Evolutionary conservation across 306 rosid genomes (phyloP).

Genomic region (Begonia loranthoides): DNA sequence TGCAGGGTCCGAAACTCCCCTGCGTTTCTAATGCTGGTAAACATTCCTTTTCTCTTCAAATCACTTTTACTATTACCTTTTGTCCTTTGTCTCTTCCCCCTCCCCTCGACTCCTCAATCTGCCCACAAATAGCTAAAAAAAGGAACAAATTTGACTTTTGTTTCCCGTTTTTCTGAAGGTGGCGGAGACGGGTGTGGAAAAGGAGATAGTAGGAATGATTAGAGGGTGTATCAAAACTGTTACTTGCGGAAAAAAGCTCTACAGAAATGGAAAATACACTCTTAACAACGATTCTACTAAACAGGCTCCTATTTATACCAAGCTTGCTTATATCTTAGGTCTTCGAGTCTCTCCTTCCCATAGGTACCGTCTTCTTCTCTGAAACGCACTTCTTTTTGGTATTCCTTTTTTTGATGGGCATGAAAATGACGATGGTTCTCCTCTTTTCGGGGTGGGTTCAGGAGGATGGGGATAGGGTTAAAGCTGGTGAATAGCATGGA

Average conservation of each 20-base stretch:
- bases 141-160: neutral
- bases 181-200: constrained; percentile 32
- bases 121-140: neutral
- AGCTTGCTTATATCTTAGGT: constrained; percentile 60
- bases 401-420: neutral
- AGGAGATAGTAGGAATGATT: constrained; percentile 50
- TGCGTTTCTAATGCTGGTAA: constrained; percentile 72
- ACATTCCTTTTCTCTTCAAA: neutral
- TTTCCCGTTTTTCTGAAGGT: constrained; percentile 24
- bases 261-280: constrained; percentile 16
- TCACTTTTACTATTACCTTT: neutral
- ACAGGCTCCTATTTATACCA: constrained; percentile 35
- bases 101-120: neutral
- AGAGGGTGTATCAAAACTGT: constrained; percentile 81
- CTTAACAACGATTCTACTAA: constrained; percentile 5
- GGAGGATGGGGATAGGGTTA: constrained; percentile 62
- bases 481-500: constrained; percentile 45
- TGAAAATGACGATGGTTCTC: too few relatives aligned
- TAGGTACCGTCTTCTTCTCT: constrained; percentile 17
- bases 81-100: neutral
- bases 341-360: constrained; percentile 56
- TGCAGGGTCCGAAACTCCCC: constrained; percentile 84
- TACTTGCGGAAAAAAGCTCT: constrained; percentile 34
- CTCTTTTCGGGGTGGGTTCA: constrained; percentile 10
- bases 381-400: neutral